phyloP scores from a whole-genome alignment of 176 grass and related monocot species.

The Zoysia japonica region DNA sequence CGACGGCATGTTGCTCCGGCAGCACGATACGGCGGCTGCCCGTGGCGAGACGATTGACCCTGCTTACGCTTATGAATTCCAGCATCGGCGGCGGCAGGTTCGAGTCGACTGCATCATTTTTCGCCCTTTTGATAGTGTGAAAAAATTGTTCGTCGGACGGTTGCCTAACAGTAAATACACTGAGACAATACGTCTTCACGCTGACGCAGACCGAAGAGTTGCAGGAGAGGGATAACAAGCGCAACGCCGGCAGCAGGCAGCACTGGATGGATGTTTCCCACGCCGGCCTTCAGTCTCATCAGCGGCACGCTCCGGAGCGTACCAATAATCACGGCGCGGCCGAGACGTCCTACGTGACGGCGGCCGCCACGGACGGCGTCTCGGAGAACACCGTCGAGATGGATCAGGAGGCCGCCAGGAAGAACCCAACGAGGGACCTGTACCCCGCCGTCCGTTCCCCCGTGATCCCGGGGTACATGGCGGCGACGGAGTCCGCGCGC shows the following conservation, averaged over 20 bases:
- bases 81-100: conserved; percentile 35
- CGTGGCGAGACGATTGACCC: conserved; percentile 28
- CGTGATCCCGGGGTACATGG: conserved; percentile 77
- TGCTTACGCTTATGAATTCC: conserved; percentile 49
- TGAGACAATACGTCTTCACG: neutral
- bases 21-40: conserved; percentile 21
- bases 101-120: too few relatives aligned
- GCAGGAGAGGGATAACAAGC: conserved; percentile 34
- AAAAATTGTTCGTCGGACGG: too few relatives aligned
- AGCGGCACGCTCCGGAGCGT: conserved; percentile 6
- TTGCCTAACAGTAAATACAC: too few relatives aligned
- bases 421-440: conserved; percentile 32
- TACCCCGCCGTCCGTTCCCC: conserved; percentile 25
- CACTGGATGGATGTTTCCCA: conserved; percentile 63
- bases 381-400: conserved; percentile 84
- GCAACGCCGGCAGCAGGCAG: conserved; percentile 40
- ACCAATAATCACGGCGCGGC: neutral
- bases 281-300: conserved; percentile 31
- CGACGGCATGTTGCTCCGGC: conserved; percentile 34
- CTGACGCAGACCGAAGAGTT: conserved; percentile 20
- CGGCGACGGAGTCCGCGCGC: conserved; percentile 67
- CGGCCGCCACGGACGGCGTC: conserved; percentile 39
- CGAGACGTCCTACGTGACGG: conserved; percentile 43
- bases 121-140: too few relatives aligned
- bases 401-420: conserved; percentile 31